Evolutionary conservation across 2,329 filamentous ascomycete genomes (phyloP).

Genomic region (Aspergillus sp.): DNA sequence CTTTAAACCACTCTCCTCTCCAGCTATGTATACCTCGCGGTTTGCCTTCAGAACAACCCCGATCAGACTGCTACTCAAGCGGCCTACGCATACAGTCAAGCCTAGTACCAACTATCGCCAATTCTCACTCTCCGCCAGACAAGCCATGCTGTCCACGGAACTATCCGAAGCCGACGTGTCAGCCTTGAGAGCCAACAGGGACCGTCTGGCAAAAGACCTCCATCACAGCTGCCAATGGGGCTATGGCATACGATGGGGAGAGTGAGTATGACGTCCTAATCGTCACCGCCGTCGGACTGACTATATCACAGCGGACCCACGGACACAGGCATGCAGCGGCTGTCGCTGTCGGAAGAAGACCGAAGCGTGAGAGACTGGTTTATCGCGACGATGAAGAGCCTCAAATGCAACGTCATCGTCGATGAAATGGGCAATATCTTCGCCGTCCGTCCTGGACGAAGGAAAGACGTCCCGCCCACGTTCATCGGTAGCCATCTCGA

Average conservation of each 20-base stretch:
- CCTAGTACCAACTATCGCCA: neutral
- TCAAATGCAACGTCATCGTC: slow-evolving; percentile 59
- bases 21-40: slow-evolving; percentile 3
- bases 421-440: slow-evolving; percentile 79
- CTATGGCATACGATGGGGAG: slow-evolving; percentile 56
- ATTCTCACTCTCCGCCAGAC: slow-evolving; percentile 8
- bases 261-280: slow-evolving; percentile 38
- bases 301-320: slow-evolving; percentile 32
- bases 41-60: neutral
- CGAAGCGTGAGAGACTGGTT: slow-evolving; percentile 70
- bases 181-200: slow-evolving; percentile 48
- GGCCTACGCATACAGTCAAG: slow-evolving; percentile 1
- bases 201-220: slow-evolving; percentile 53
- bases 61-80: too few species aligned
- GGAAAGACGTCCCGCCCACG: slow-evolving; percentile 50
- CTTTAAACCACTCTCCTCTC: slow-evolving; percentile 7
- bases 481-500: slow-evolving; percentile 63
- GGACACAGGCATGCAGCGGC: slow-evolving; percentile 67
- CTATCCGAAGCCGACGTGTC: slow-evolving; percentile 44
- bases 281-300: neutral
- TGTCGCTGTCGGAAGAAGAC: slow-evolving; percentile 62
- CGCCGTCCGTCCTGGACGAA: slow-evolving; percentile 56
- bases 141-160: slow-evolving; percentile 29
- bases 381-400: slow-evolving; percentile 48
- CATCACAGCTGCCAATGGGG: slow-evolving; percentile 61